A percentile compares a stretch with the other conserved stretches of the same genome.
phyloP scores from a whole-genome alignment of 1,284 basidiomycete species.

The Ceratobasidium sp. region DNA sequence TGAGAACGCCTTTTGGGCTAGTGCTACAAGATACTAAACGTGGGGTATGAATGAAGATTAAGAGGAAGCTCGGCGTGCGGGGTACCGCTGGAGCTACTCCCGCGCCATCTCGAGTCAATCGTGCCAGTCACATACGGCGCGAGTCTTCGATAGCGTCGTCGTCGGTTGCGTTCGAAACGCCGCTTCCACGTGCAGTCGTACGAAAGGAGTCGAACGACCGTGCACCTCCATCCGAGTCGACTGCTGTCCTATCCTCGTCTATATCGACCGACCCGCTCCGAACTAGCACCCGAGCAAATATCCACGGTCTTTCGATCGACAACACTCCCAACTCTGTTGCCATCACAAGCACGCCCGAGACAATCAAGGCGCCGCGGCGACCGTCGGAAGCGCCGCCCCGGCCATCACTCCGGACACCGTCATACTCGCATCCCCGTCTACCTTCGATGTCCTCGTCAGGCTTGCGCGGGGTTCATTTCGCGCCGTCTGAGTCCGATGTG shows the following conservation, averaged over 20 bases:
- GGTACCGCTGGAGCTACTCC: conserved; percentile 72
- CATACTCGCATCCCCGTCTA: not conserved
- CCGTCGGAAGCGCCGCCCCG: not conserved
- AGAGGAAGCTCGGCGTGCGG: conserved; percentile 71
- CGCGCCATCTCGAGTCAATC: conserved; percentile 52
- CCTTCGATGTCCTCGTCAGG: conserved; percentile 20
- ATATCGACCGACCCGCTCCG: conserved; percentile 27
- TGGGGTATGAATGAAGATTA: conserved; percentile 64
- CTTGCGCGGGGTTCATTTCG: conserved; percentile 34
- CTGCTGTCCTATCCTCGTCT: conserved; percentile 20
- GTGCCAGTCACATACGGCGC: conserved; percentile 2
- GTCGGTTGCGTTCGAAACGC: conserved; percentile 33
- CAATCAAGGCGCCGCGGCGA: conserved; percentile 14
- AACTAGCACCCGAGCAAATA: conserved; percentile 33
- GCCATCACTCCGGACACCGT: conserved; percentile 9
- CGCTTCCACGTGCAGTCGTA: conserved; percentile 25
- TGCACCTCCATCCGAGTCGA: conserved; percentile 7
- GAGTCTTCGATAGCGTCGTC: conserved; percentile 26
- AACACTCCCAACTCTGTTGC: not conserved
- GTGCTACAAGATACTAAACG: not conserved
- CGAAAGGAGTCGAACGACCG: conserved; percentile 9
- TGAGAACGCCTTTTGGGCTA: conserved; percentile 56
- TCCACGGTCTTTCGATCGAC: not conserved
- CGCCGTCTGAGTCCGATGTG: conserved; percentile 25
- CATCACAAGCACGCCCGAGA: conserved; percentile 22